Evolutionary conservation across 1,139 yeast species (phyloP).

Genomic region (Suhomyces guaymorum): DNA sequence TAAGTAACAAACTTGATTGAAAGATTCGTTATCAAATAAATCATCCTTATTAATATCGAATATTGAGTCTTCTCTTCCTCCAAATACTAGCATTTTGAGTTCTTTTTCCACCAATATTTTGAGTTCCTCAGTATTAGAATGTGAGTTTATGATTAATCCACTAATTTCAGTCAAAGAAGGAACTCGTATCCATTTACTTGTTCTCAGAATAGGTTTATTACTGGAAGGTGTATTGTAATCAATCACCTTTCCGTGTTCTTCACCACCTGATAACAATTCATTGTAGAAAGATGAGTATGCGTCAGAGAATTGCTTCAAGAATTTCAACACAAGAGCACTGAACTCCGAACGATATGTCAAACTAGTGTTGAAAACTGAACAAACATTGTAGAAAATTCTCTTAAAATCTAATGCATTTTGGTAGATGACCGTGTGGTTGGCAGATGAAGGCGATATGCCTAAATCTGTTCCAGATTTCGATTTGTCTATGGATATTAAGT

Average conservation of each 20-base stretch:
- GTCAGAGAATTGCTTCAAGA: slow-evolving; percentile 33
- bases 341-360: slow-evolving; percentile 55
- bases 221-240: slow-evolving; percentile 14
- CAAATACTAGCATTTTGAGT: slow-evolving; percentile 34
- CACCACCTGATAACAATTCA: slow-evolving; percentile 26
- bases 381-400: slow-evolving; percentile 49
- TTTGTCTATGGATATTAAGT: slow-evolving; percentile 21
- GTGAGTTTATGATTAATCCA: slow-evolving; percentile 25
- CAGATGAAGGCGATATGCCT: slow-evolving; percentile 1
- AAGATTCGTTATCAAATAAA: slow-evolving; percentile 43
- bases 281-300: slow-evolving; percentile 34
- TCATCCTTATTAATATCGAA: slow-evolving; percentile 43
- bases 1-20: slow-evolving; percentile 52
- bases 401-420: slow-evolving; percentile 59
- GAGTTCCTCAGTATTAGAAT: slow-evolving; percentile 14
- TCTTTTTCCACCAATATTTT: slow-evolving; percentile 33
- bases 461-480: slow-evolving; percentile 3
- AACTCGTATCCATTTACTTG: slow-evolving; percentile 47
- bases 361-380: slow-evolving; percentile 63
- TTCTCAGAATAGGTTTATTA: slow-evolving; percentile 30
- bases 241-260: slow-evolving; percentile 15
- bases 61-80: slow-evolving; percentile 19
- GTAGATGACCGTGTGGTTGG: slow-evolving; percentile 27
- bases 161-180: slow-evolving; percentile 39
- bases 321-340: slow-evolving; percentile 44